These are phyloP conservation scores for Wickerhamiella hasegawae DNA, from an alignment of 805 yeast genomes.

Conservation along the genomic window DNA sequence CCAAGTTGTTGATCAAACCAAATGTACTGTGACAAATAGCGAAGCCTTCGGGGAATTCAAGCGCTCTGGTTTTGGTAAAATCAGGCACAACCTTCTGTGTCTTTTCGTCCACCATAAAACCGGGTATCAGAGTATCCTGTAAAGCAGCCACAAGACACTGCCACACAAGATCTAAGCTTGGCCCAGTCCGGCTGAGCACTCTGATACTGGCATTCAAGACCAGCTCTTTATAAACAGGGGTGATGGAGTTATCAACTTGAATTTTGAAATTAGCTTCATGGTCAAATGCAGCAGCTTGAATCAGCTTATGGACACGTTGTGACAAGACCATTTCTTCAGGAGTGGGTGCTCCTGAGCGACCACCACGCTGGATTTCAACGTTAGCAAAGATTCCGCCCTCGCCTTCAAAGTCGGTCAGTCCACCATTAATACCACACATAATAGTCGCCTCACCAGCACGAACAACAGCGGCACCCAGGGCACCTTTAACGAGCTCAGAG, in stretches of 20 bases:
- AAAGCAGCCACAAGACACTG: slow-evolving; percentile 50
- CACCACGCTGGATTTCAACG: slow-evolving; percentile 61
- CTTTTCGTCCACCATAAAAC: slow-evolving; percentile 45
- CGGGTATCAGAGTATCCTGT: slow-evolving; percentile 43
- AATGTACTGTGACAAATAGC: slow-evolving; percentile 17
- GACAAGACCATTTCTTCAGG: slow-evolving; percentile 70
- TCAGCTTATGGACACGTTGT: slow-evolving; percentile 44
- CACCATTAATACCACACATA: slow-evolving; percentile 51
- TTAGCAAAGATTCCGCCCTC: slow-evolving; percentile 46
- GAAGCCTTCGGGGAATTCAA: slow-evolving; percentile 20
- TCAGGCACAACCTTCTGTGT: slow-evolving; percentile 25
- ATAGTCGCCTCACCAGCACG: slow-evolving; percentile 60
- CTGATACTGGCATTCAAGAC: slow-evolving; percentile 59
- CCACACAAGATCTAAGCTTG: slow-evolving; percentile 65
- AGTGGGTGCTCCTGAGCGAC: slow-evolving; percentile 56
- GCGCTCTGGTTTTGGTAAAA: slow-evolving; percentile 33
- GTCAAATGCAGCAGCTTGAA: slow-evolving; percentile 41
- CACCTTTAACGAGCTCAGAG: slow-evolving; percentile 11
- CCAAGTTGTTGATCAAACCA: slow-evolving; percentile 34
- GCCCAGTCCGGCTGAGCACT: slow-evolving; percentile 70
- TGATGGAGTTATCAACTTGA: slow-evolving; percentile 16
- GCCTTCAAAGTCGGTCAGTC: slow-evolving; percentile 37
- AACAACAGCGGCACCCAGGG: slow-evolving; percentile 53
- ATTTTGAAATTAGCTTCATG: slow-evolving; percentile 21
- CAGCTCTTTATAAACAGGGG: slow-evolving; percentile 26